These are phyloP conservation scores for Inga leiocalycina DNA, from an alignment of 306 rosid genomes.

Conservation along the genomic window DNA sequence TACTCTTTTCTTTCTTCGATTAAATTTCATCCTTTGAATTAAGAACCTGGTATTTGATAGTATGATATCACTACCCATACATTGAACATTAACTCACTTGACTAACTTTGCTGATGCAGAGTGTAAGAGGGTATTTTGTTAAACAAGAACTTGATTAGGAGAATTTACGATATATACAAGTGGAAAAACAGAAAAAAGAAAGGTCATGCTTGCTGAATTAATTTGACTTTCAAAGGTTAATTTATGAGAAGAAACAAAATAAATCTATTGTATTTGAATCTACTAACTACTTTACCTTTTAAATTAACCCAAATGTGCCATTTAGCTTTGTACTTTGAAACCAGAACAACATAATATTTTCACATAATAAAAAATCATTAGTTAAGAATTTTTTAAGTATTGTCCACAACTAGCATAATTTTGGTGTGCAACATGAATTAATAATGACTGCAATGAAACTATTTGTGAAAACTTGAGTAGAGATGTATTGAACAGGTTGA, in stretches of 20 bases:
- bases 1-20: neutral
- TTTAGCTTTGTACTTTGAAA: neutral
- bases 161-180: conserved; percentile 5
- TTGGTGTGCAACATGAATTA: neutral
- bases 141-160: neutral
- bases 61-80: neutral
- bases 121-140: neutral
- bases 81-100: conserved; percentile 12
- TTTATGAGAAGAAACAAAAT: neutral
- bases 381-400: neutral
- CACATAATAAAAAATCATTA: neutral
- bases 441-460: neutral
- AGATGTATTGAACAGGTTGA: neutral
- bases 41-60: conserved; percentile 15
- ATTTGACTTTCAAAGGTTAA: neutral
- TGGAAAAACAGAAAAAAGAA: neutral
- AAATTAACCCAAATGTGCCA: neutral
- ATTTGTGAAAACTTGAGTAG: neutral
- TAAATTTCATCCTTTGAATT: conserved; percentile 18
- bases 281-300: neutral
- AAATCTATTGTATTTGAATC: neutral
- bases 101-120: neutral
- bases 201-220: neutral
- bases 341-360: conserved; percentile 15
- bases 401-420: neutral